Conservation (phyloP, 768 basidiomycete species). For the Boletus rubropictus region DNA sequence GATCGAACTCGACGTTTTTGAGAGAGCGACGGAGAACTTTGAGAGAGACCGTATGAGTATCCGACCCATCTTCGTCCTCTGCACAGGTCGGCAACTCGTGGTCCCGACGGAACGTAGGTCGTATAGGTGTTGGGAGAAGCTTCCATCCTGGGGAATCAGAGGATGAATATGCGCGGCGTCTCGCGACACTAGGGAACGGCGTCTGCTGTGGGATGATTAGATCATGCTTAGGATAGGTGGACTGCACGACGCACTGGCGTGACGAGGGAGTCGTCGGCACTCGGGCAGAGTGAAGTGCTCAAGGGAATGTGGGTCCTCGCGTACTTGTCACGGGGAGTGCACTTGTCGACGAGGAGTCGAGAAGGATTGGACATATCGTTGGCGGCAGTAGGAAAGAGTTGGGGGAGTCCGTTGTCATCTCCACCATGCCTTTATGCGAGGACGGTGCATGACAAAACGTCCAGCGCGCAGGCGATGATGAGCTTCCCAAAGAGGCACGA, state of each 20-base stretch:
- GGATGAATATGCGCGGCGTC: slow-evolving; percentile 31
- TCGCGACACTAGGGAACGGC: slow-evolving; percentile 6
- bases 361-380: slow-evolving; percentile 18
- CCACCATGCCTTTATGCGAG: slow-evolving; percentile 21
- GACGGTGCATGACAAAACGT: slow-evolving; percentile 11
- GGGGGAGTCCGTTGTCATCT: not conserved
- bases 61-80: slow-evolving; percentile 27
- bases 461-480: slow-evolving; percentile 16
- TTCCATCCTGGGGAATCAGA: slow-evolving; percentile 32
- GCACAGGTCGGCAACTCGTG: slow-evolving; percentile 25
- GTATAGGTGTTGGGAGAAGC: slow-evolving; percentile 29
- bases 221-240: not conserved
- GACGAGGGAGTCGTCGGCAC: slow-evolving; percentile 26
- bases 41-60: slow-evolving; percentile 26
- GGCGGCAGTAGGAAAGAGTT: not conserved
- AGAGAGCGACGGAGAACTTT: slow-evolving; percentile 32
- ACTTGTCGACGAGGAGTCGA: slow-evolving; percentile 30
- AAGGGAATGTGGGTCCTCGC: slow-evolving; percentile 28
- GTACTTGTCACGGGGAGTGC: slow-evolving; percentile 32
- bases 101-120: slow-evolving; percentile 32
- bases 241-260: slow-evolving; percentile 12
- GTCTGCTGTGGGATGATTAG: slow-evolving; percentile 15
- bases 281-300: slow-evolving; percentile 22
- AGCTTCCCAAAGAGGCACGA: slow-evolving; percentile 10
- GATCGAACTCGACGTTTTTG: slow-evolving; percentile 36